Conservation (phyloP, 768 basidiomycete genomes). For the Stropharia rugosoannulata region DNA sequence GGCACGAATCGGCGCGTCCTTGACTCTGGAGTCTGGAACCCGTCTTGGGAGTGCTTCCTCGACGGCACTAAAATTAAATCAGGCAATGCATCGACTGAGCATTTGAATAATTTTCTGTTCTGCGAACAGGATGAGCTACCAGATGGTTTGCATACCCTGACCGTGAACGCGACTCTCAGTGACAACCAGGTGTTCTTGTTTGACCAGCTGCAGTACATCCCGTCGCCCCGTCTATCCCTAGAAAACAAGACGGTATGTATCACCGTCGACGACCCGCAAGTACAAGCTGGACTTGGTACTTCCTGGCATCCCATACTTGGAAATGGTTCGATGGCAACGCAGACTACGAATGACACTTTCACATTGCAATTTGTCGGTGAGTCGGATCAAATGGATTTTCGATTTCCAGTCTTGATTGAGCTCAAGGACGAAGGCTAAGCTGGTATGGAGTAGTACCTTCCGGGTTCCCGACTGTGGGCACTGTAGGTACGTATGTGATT, state of each 20-base stretch:
- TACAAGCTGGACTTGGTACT: background rate
- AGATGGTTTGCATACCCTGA: background rate
- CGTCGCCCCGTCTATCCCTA: background rate
- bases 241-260: background rate
- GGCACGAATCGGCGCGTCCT: background rate
- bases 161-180: background rate
- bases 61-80: background rate
- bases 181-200: background rate
- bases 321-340: background rate
- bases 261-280: background rate
- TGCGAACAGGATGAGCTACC: background rate
- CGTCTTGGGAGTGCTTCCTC: background rate
- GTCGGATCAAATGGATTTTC: no score
- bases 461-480: no score
- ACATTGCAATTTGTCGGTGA: no score
- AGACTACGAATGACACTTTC: no score
- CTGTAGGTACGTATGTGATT: no score
- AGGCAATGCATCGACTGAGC: background rate
- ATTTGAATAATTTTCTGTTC: background rate
- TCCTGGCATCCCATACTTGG: background rate
- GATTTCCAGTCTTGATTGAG: no score
- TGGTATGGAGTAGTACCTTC: no score
- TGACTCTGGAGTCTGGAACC: background rate
- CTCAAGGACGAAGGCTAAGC: no score
- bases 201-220: background rate